These are phyloP conservation scores for Podila clonocystis DNA, from an alignment of 192 early-diverging fungal species.

Conservation along the genomic window DNA sequence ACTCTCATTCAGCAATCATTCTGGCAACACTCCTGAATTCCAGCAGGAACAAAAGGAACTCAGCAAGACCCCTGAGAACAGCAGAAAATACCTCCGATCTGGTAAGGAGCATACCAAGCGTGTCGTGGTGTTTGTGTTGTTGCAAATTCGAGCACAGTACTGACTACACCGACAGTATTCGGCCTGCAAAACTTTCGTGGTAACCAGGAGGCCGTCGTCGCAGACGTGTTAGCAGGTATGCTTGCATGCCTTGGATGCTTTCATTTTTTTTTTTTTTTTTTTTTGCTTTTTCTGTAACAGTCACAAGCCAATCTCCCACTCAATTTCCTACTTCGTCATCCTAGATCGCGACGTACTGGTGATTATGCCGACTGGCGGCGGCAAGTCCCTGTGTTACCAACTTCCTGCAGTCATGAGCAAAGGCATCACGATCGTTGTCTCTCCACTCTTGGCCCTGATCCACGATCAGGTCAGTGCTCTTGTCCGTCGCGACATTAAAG, in stretches of 20 bases:
- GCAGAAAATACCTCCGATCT: slow-evolving; percentile 25
- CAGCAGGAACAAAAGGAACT: slow-evolving; percentile 9
- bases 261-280: background rate
- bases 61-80: slow-evolving; percentile 5
- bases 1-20: slow-evolving; percentile 33
- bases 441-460: slow-evolving; percentile 95
- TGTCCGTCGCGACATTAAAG: slow-evolving; percentile 18
- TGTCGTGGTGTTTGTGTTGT: background rate
- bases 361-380: slow-evolving; percentile 99
- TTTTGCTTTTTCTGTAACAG: background rate
- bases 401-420: slow-evolving; percentile 83
- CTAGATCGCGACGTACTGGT: slow-evolving; percentile 88
- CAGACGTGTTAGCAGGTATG: slow-evolving; percentile 27
- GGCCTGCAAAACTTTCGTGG: slow-evolving; percentile 32
- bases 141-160: background rate
- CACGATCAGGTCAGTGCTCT: slow-evolving; percentile 92
- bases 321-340: background rate
- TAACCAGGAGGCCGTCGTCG: slow-evolving; percentile 20
- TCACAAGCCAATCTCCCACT: background rate
- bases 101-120: slow-evolving; percentile 2
- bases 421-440: slow-evolving; percentile 91
- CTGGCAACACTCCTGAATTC: slow-evolving; percentile 20
- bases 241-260: background rate
- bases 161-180: slow-evolving; percentile 13
- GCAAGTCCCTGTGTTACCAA: slow-evolving; percentile 97